A percentile compares a stretch with the other conserved stretches of the same genome.
Evolutionary conservation across 768 basidiomycete genomes (phyloP).

Genomic region (Sutorius australiensis): DNA sequence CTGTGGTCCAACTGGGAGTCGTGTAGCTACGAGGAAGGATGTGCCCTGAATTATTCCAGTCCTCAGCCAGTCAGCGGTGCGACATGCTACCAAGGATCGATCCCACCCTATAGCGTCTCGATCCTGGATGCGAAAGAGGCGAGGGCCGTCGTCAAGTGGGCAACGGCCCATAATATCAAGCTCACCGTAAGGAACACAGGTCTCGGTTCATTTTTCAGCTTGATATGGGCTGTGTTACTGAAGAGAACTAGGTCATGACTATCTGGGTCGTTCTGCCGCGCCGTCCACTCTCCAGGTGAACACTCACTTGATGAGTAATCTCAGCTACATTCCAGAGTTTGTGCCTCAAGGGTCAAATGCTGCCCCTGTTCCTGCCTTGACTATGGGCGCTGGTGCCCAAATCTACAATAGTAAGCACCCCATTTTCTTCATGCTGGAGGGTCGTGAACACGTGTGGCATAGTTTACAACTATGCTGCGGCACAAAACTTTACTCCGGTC

Average conservation of each 20-base stretch:
- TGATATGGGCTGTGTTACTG: not conserved
- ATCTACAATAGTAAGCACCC: conserved; percentile 8
- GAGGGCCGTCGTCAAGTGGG: conserved; percentile 19
- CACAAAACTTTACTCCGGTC: conserved; percentile 14
- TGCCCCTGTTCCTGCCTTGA: conserved; percentile 15
- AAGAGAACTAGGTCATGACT: conserved; percentile 18
- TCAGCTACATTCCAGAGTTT: conserved; percentile 16
- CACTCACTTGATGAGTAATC: conserved; percentile 14
- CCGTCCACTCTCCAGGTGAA: conserved; percentile 24
- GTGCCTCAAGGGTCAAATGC: conserved; percentile 17
- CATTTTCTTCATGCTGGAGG: not conserved
- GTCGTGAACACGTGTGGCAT: not conserved
- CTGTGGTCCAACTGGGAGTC: conserved; percentile 25
- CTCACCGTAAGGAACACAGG: conserved; percentile 24
- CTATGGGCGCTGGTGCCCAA: conserved; percentile 19
- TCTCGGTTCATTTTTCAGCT: not conserved
- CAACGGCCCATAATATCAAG: conserved; percentile 16
- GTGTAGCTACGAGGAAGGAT: conserved; percentile 16
- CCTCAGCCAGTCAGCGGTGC: conserved; percentile 13
- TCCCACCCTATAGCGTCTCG: conserved; percentile 17
- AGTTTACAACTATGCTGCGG: conserved; percentile 18
- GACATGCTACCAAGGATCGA: conserved; percentile 19
- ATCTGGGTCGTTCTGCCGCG: conserved; percentile 20
- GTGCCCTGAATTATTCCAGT: conserved; percentile 16
- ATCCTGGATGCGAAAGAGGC: conserved; percentile 21